These are phyloP conservation scores for Rhynchosporium secalis DNA, from an alignment of 2,329 filamentous ascomycete species.

Conservation along the genomic window DNA sequence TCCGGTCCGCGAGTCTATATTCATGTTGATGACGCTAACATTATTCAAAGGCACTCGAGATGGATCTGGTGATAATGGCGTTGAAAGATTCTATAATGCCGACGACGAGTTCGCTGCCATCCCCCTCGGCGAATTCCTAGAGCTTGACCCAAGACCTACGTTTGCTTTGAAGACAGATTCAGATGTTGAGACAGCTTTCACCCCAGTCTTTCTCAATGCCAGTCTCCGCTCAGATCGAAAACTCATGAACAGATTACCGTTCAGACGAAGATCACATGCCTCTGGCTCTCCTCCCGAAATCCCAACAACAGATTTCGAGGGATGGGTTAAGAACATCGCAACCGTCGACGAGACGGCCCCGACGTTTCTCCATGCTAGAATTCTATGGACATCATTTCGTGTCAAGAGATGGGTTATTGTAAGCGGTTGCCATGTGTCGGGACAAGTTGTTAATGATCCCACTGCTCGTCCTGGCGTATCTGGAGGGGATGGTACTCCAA, in stretches of 20 bases:
- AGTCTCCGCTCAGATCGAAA: constrained; percentile 53
- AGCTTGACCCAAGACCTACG: constrained; percentile 72
- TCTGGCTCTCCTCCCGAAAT: constrained; percentile 38
- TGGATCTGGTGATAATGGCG: constrained; percentile 7
- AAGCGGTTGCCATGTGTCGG: constrained; percentile 47
- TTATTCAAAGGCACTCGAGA: constrained; percentile 8
- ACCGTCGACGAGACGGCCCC: constrained; percentile 42
- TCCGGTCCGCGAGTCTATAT: too few relatives aligned
- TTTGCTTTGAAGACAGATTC: constrained; percentile 68
- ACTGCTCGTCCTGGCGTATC: background rate
- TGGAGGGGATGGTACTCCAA: background rate
- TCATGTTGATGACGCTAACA: background rate
- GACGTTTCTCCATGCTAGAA: constrained; percentile 59
- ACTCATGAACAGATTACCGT: constrained; percentile 18
- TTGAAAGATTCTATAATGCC: constrained; percentile 3
- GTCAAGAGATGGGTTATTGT: constrained; percentile 67
- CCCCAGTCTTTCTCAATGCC: constrained; percentile 66
- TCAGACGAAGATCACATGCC: constrained; percentile 19
- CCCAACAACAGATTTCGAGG: constrained; percentile 61
- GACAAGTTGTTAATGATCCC: constrained; percentile 8
- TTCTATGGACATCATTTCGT: constrained; percentile 69
- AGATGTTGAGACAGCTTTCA: constrained; percentile 50
- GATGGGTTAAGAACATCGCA: constrained; percentile 57
- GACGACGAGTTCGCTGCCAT: constrained; percentile 39
- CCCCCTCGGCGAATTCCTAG: constrained; percentile 67